phyloP scores from a whole-genome alignment of 257 asterid genomes.

The Solanum chilense region DNA sequence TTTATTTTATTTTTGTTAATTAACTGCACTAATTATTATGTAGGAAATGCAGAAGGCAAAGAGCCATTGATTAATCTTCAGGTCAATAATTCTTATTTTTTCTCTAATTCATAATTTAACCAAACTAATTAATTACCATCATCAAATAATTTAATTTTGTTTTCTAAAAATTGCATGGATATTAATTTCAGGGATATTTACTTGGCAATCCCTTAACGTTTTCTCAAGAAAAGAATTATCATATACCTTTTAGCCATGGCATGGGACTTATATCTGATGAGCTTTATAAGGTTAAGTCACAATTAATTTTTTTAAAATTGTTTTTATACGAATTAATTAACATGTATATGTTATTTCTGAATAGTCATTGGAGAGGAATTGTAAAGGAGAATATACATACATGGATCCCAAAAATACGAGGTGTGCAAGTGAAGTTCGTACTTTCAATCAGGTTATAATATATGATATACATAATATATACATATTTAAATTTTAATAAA shows the following conservation, averaged over 20 bases:
- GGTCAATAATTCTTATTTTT: neutral
- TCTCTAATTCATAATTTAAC: neutral
- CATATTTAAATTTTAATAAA: too few relatives aligned
- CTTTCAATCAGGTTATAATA: neutral
- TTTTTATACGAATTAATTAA: neutral
- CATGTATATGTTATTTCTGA: neutral
- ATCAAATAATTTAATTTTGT: neutral
- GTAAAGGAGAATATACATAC: neutral
- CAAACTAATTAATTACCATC: neutral
- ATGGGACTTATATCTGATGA: neutral
- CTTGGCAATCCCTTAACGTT: neutral
- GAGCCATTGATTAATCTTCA: constrained; percentile 13
- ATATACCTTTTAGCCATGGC: neutral
- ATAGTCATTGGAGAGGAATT: neutral
- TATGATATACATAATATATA: too few relatives aligned
- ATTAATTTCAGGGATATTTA: neutral
- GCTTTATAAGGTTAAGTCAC: neutral
- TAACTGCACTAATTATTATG: too few relatives aligned
- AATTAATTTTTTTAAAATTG: neutral
- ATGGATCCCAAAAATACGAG: neutral
- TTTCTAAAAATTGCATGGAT: neutral
- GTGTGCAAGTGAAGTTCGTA: neutral
- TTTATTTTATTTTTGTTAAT: too few relatives aligned
- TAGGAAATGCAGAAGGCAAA: constrained; percentile 23
- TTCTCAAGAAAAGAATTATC: neutral